phyloP scores from a whole-genome alignment of 441 rosid genomes.

The Biscutella laevigata region DNA sequence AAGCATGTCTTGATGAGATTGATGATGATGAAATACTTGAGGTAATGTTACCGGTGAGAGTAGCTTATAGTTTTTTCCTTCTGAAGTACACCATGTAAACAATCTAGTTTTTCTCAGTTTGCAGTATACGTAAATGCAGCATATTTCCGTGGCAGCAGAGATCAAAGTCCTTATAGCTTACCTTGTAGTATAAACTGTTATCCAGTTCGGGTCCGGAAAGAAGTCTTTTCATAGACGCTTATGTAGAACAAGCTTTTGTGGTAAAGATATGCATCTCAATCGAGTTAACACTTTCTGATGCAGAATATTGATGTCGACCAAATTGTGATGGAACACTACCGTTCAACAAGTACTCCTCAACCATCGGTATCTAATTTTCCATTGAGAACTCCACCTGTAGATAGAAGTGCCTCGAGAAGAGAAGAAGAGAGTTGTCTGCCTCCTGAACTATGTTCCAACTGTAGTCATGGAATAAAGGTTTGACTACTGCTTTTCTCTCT shows the following conservation, averaged over 20 bases:
- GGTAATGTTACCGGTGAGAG: conserved; percentile 35
- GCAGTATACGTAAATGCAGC: conserved; percentile 1
- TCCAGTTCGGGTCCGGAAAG: too few relatives aligned
- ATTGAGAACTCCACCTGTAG: conserved; percentile 43
- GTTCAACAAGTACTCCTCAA: conserved; percentile 61
- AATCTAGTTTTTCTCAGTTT: background rate
- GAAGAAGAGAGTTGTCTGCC: conserved; percentile 45
- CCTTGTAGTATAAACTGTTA: background rate
- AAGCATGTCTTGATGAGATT: conserved; percentile 44
- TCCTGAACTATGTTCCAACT: conserved; percentile 54
- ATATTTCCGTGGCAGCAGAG: conserved; percentile 6
- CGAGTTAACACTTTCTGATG: conserved; percentile 20
- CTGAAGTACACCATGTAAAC: background rate
- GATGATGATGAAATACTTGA: conserved; percentile 73
- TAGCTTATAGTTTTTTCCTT: background rate
- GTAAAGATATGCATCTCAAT: conserved; percentile 1
- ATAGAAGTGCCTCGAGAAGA: conserved; percentile 30
- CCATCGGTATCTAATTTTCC: conserved; percentile 53
- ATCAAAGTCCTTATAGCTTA: background rate
- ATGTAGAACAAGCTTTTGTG: background rate
- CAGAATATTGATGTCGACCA: conserved; percentile 90
- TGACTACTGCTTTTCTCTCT: conserved; percentile 16
- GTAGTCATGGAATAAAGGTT: conserved; percentile 77
- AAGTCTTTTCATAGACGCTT: conserved; percentile 2
- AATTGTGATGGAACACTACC: conserved; percentile 81